Evolutionary conservation across 2,329 filamentous ascomycete species (phyloP), one percentile per base, ranked within the genome.

Genomic region (Ascochyta koolunga): DNA sequence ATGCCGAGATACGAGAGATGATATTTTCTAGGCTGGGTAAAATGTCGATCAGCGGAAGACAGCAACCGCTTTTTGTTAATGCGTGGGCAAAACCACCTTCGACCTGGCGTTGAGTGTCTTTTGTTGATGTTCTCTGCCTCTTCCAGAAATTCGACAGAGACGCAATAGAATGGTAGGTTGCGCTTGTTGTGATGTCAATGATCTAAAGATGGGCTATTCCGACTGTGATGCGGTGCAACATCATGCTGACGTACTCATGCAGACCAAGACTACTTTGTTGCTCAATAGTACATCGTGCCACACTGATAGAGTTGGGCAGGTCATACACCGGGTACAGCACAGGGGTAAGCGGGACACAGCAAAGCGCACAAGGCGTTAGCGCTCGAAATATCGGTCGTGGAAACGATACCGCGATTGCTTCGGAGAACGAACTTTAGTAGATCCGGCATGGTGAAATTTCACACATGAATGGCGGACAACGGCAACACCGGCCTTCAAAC

Each of bases 301-400:
- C 51, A 22, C 29, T 24, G 40, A 41, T 38, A 44, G 32, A 33
- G 33, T 36, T 19, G 44, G 48, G 40, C 40, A 45, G 19, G 41
- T 36, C 40, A 45, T 31, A 32, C 27, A 35, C 35, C 21, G 40
- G 40, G 45, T 40, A 40, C 25, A 48, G 36, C 32, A 39, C 45
- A 48, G 50, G 43, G 43, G 43, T 24, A 47, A 31, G 29, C 50
- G 32, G 37, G 32, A 38, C 50, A 53, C 37, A 46, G 42, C 42
- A 37, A 36, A 32, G 37, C 31, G 37, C 32, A 25, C 24, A 52
- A 37, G 36, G 18, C 19, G 21, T 33, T 33, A 39, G 22, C 37
- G 22, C 16, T 40, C 35, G 21, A 35, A 40, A 44, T 15, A 19
- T 41, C 24, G 29, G 45, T 47, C 15, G 21, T 25, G 32, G 42